phyloP scores from a whole-genome alignment of 2,329 filamentous ascomycete genomes.

The Tolypocladium nubicola region DNA sequence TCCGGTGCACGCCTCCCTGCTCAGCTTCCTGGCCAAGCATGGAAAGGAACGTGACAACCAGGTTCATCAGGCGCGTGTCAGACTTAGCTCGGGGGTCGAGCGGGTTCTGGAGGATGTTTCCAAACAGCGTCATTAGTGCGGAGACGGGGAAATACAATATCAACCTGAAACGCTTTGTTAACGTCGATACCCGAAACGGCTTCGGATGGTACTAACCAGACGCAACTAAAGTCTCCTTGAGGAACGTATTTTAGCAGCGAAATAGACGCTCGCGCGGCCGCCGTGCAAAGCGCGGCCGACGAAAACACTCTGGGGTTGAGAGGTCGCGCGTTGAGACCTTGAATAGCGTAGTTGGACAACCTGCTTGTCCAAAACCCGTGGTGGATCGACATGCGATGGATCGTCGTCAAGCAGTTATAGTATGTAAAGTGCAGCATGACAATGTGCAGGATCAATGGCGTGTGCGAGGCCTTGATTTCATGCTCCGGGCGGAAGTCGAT shows the following conservation, averaged over 20 bases:
- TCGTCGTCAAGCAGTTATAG: slow-evolving; percentile 95
- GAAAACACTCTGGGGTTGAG: slow-evolving; percentile 92
- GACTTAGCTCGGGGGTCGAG: slow-evolving; percentile 79
- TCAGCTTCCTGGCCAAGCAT: slow-evolving; percentile 83
- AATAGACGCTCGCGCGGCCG: slow-evolving; percentile 85
- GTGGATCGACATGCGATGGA: slow-evolving; percentile 96
- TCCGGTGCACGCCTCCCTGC: slow-evolving; percentile 82
- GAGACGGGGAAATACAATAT: slow-evolving; percentile 96
- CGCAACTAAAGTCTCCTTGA: slow-evolving; percentile 86
- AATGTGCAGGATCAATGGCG: slow-evolving; percentile 86
- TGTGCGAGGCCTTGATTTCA: slow-evolving; percentile 87
- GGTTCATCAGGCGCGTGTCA: slow-evolving; percentile 82
- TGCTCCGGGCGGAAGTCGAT: slow-evolving; percentile 95
- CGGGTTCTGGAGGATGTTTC: slow-evolving; percentile 92
- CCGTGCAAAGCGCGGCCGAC: slow-evolving; percentile 84
- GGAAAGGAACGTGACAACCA: slow-evolving; percentile 85
- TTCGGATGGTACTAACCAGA: slow-evolving; percentile 58
- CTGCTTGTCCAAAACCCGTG: slow-evolving; percentile 97
- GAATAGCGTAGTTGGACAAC: slow-evolving; percentile 87
- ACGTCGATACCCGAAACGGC: not conserved
- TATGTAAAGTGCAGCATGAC: slow-evolving; percentile 94
- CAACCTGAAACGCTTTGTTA: slow-evolving; percentile 41
- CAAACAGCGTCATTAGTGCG: slow-evolving; percentile 86
- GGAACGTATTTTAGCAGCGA: slow-evolving; percentile 93
- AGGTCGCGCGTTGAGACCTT: slow-evolving; percentile 81